phyloP scores from a whole-genome alignment of 164 flowering plant genomes.

The Aristolochia fimbriata region DNA sequence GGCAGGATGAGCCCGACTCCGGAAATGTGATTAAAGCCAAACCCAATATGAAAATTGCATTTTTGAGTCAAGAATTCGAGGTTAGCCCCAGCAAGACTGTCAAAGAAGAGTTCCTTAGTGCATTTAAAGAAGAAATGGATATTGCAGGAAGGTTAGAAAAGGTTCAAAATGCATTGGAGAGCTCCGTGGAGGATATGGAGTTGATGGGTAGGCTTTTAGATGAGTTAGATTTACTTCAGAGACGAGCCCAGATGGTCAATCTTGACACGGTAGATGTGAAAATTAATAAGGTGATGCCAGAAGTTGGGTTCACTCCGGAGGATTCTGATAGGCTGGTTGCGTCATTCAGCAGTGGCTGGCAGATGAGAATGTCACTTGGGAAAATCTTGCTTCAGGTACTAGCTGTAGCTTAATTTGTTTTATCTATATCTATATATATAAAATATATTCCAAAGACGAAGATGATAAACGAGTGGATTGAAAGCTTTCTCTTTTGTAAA shows the following conservation, averaged over 20 bases:
- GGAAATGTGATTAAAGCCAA: constrained; percentile 88
- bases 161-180: constrained; percentile 87
- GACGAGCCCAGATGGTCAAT: constrained; percentile 70
- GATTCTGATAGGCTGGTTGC: constrained; percentile 90
- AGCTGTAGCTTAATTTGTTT: neutral
- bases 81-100: constrained; percentile 73
- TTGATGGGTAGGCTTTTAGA: constrained; percentile 97
- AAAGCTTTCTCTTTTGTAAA: too few relatives aligned
- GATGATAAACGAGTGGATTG: too few relatives aligned
- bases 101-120: constrained; percentile 84
- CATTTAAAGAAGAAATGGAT: constrained; percentile 92
- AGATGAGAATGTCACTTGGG: constrained; percentile 99
- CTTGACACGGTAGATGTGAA: constrained; percentile 75
- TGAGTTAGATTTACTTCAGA: constrained; percentile 90
- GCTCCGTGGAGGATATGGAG: constrained; percentile 68
- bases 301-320: constrained; percentile 75
- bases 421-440: too few relatives aligned
- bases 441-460: too few relatives aligned
- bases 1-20: constrained; percentile 86
- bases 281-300: constrained; percentile 90
- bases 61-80: constrained; percentile 93
- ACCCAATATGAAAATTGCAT: constrained; percentile 75
- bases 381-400: constrained; percentile 96
- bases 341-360: constrained; percentile 96
- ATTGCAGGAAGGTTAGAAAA: constrained; percentile 64